Evolutionary conservation across 495 filamentous ascomycete genomes (phyloP), one percentile per base, ranked within the genome.

Genomic region (Penicillium argentinense): DNA sequence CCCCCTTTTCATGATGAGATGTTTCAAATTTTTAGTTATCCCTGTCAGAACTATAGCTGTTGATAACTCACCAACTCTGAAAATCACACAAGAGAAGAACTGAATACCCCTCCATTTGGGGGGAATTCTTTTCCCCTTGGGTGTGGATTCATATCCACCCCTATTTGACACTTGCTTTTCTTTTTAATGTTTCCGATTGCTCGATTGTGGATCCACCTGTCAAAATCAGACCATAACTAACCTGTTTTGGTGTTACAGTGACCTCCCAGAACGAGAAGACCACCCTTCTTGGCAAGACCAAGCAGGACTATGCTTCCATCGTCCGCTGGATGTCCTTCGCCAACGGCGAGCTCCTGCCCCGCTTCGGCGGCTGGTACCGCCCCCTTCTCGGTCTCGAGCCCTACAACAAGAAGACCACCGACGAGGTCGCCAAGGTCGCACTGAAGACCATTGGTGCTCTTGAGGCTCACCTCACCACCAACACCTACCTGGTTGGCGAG

Each of bases 181-280:
- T 45, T 45, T 41, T 48, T 55, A 37, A 19, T 44, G 26, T 41
- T 39, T 42, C 47, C 45, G 19, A 57, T 62, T 57, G 53, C 46
- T 50, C 41, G n/a, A 30, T 42, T 33, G 29, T 46, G 41, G 23
- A 53, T 30, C 39, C 18, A 60, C 33, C 28, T 52, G 26, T 47
- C 26, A 50, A 42, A 33, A 14, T 7, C 13, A 14, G 26, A 45
- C 47, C 50, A 45, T 26, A 45, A 54, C 60, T 65, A 54, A 67
- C 60, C 53, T 51, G 59, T 56, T 39, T 48, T 51, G 51, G 24
- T 55, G 47, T 49, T 48, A 48, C 66, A 98, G 93, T 99, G 63
- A 89, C 93, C 65, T 96, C 93, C 59, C 93, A 99, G 78, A 97
- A 99, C 72, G 93, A 97, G 84, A 97, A 97, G 84, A 99, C 95